These are phyloP conservation scores for Colletotrichum australisinense DNA, from an alignment of 2,329 filamentous ascomycete genomes.

Conservation along the genomic window DNA sequence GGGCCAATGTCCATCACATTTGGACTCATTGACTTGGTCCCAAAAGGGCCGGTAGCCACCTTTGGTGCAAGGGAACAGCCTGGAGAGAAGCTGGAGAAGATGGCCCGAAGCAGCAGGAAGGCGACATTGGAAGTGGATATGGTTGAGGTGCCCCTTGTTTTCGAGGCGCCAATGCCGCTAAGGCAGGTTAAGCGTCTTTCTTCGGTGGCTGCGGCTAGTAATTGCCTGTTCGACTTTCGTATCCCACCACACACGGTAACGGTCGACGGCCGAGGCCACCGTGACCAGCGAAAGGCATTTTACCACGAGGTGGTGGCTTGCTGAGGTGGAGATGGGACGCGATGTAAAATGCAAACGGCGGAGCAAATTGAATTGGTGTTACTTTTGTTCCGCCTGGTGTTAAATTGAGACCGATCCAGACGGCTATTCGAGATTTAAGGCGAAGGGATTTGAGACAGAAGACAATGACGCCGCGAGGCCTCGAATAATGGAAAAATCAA, in stretches of 20 bases:
- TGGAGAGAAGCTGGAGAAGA: constrained; percentile 25
- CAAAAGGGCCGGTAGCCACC: constrained; percentile 19
- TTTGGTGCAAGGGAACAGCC: constrained; percentile 13
- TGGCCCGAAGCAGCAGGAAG: constrained; percentile 28
- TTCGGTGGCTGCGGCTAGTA: constrained; percentile 23
- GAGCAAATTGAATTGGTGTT: not conserved
- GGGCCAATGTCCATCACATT: constrained; percentile 1
- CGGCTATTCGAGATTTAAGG: not conserved
- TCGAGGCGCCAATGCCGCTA: constrained; percentile 21
- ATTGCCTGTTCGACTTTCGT: constrained; percentile 8
- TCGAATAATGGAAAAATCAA: constrained; percentile 13
- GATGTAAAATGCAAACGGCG: constrained; percentile 9
- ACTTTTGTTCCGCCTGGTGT: not conserved
- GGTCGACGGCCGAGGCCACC: not conserved
- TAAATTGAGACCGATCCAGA: not conserved
- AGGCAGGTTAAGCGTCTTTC: constrained; percentile 18
- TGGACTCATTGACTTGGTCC: not conserved
- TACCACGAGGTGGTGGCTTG: constrained; percentile 20
- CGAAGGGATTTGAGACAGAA: not conserved
- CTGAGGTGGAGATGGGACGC: not conserved
- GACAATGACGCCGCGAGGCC: not conserved
- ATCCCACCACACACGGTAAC: constrained; percentile 19
- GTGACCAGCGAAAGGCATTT: not conserved
- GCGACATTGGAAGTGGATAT: constrained; percentile 16
- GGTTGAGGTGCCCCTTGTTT: constrained; percentile 21